Evolutionary conservation across 2,329 filamentous ascomycete genomes (phyloP).

Genomic region (Talaromyces sp.): DNA sequence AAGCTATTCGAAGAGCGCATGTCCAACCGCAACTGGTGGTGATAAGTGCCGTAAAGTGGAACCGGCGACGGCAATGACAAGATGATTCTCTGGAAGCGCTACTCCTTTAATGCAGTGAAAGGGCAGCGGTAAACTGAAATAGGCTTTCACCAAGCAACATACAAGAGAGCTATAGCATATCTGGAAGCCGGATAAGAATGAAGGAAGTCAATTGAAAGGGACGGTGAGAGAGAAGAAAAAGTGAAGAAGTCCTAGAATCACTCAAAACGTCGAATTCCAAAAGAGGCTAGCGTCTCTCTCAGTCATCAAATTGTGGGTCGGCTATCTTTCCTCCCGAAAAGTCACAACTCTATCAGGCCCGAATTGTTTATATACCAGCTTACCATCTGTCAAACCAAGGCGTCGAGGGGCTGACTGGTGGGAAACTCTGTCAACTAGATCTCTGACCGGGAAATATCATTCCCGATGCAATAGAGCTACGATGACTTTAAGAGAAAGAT

Average conservation of each 20-base stretch:
- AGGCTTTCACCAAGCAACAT: background rate
- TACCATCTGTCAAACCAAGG: too few species aligned
- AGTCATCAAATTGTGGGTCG: background rate
- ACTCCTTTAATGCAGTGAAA: background rate
- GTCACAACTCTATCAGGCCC: background rate
- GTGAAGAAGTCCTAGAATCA: background rate
- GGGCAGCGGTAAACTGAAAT: background rate
- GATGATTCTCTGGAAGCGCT: background rate
- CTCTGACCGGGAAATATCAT: background rate
- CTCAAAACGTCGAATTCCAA: background rate
- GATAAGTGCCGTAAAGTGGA: background rate
- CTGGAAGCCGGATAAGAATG: background rate
- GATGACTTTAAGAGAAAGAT: background rate
- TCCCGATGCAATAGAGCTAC: background rate
- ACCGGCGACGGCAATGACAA: background rate
- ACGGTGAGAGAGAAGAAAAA: background rate
- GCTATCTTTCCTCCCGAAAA: background rate
- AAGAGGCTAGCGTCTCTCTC: background rate
- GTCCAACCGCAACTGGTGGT: background rate
- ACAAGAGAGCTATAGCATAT: background rate
- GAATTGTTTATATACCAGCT: background rate
- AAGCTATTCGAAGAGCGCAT: background rate
- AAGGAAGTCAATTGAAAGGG: background rate
- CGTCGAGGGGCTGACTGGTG: too few species aligned
- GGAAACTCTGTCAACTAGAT: background rate